phyloP scores from a whole-genome alignment of 352 stramenopile genomes.

The Phytophthora podocarpi region DNA sequence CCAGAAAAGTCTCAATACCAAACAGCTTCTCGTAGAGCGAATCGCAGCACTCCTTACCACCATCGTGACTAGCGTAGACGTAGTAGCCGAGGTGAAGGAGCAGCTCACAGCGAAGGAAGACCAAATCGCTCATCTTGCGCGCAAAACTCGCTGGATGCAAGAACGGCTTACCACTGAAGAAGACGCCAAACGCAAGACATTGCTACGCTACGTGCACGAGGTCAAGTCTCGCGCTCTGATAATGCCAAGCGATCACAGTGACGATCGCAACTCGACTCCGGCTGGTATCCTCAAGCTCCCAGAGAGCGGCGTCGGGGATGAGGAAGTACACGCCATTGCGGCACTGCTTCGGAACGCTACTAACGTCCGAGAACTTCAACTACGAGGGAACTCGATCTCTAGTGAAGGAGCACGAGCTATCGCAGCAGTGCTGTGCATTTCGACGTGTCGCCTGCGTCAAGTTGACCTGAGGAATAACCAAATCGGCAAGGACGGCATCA shows the following conservation, averaged over 20 bases:
- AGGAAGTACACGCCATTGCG: constrained; percentile 95
- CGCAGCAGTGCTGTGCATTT: constrained; percentile 89
- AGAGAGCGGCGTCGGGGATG: constrained; percentile 92
- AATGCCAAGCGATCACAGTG: constrained; percentile 4
- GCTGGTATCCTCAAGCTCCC: constrained; percentile 71
- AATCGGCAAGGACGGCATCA: constrained; percentile 92
- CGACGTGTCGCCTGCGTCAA: constrained; percentile 68
- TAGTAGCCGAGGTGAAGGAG: constrained; percentile 51
- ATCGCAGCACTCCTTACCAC: constrained; percentile 84
- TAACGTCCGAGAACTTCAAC: constrained; percentile 94
- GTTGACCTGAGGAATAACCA: constrained; percentile 93
- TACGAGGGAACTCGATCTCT: constrained; percentile 91
- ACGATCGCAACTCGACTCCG: constrained; percentile 4
- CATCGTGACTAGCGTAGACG: constrained; percentile 80
- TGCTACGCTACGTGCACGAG: constrained; percentile 95
- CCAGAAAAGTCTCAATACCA: constrained; percentile 93
- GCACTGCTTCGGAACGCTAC: constrained; percentile 89
- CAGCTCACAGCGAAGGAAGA: constrained; percentile 68
- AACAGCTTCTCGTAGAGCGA: constrained; percentile 91
- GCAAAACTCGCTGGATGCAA: constrained; percentile 80
- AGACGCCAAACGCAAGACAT: constrained; percentile 95
- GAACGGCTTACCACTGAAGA: constrained; percentile 90
- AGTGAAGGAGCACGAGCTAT: constrained; percentile 93
- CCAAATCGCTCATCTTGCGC: constrained; percentile 79
- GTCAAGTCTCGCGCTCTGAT: constrained; percentile 83